Evolutionary conservation across 768 basidiomycete species (phyloP), one percentile per base, ranked within the genome.

Genomic region (Russula sp.): DNA sequence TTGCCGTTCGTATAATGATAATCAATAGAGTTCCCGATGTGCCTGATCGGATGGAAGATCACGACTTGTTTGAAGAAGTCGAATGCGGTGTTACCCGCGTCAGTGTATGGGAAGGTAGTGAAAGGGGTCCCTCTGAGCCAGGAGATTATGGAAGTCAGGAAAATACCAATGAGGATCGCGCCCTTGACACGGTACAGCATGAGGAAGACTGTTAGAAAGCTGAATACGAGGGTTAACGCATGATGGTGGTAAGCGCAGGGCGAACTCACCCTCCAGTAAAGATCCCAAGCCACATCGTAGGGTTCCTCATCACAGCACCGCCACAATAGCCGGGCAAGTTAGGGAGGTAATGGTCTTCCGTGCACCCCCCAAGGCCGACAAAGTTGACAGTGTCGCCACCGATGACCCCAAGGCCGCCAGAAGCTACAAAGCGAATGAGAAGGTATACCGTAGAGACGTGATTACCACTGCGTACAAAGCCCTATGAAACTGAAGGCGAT

Each of bases 281-380:
- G 60, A 94, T 82, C 40, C 92, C 92, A n/a, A 94, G 75, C 92
- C 92, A 94, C 77, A 90, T 85, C 10, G 86, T 89, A 1, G 91
- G 89, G 65, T 76, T 86, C 44, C 82, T 85, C 32, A 94, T 75
- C 3, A 90, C 86, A 45, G 81, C 83, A 14, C 76, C 71, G 3
- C 75, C 76, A 67, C 92, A 94, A 74, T 82, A 91, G 57, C 79
- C 69, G 5, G 83, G 78, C 34, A 91, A 75, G 51, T 74, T 72
- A 0, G 71, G 64, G 54, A 72, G 72, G 55, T 79, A 39, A 70
- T 78, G 82, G 69, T 88, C 80, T 74, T 65, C 68, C 13, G 72
- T 74, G 72, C 91, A 94, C 53, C 91, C 91, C 22, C 88, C 91
- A 14, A 94, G 76, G 49, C 85, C 84, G 18, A 94, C 84, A 18